Evolutionary conservation across 2,329 filamentous ascomycete species (phyloP).

Genomic region (Ophiostoma perfectum): DNA sequence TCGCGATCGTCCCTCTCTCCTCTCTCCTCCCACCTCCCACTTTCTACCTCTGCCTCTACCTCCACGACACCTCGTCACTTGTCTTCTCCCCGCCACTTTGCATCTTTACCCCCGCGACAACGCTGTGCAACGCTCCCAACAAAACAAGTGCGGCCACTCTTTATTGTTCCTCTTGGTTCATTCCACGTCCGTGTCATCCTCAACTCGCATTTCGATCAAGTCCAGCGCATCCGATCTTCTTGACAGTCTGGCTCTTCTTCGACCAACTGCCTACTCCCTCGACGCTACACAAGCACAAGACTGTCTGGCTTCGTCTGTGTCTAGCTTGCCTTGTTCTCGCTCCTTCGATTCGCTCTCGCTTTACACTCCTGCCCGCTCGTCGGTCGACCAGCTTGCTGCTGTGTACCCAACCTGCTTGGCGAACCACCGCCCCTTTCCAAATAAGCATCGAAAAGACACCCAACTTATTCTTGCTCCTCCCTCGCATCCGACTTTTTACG

Average conservation of each 20-base stretch:
- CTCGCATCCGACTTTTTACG: too few species aligned
- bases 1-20: neutral
- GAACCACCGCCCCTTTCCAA: neutral
- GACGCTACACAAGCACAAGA: constrained; percentile 21
- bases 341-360: neutral
- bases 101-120: constrained; percentile 9
- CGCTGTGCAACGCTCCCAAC: constrained; percentile 11
- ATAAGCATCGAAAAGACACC: neutral
- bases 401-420: constrained; percentile 2
- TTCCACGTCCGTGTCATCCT: neutral
- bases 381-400: constrained; percentile 5
- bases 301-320: constrained; percentile 5
- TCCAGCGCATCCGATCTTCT: neutral
- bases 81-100: neutral
- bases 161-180: neutral
- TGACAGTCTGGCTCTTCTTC: neutral
- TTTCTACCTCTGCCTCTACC: neutral
- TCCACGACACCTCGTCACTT: constrained; percentile 2
- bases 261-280: neutral
- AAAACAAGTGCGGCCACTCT: neutral
- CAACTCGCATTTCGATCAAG: neutral
- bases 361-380: neutral
- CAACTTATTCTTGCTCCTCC: too few species aligned
- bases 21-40: constrained; percentile 2
- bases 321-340: constrained; percentile 4